Conservation (phyloP, 176 grass and related monocot genomes). For the Ensete ventricosum region DNA sequence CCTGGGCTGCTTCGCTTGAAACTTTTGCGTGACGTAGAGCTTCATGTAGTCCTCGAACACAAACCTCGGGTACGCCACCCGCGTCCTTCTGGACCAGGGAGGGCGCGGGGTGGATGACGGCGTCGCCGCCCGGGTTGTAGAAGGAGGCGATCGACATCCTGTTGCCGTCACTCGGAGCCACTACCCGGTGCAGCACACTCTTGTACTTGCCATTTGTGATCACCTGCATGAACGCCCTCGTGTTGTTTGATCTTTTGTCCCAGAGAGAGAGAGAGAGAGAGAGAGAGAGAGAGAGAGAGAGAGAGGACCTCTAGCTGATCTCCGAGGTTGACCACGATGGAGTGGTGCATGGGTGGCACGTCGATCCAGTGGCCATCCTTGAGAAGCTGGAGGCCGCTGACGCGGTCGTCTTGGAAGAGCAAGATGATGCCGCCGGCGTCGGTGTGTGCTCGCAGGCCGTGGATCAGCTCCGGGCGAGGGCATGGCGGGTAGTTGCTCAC, state of each 20-base stretch:
- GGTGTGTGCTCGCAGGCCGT: constrained; percentile 74
- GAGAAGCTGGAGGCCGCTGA: constrained; percentile 66
- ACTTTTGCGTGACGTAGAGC: constrained; percentile 61
- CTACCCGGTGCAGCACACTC: constrained; percentile 69
- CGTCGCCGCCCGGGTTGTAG: constrained; percentile 73
- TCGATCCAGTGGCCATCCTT: constrained; percentile 64
- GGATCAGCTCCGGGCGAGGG: constrained; percentile 65
- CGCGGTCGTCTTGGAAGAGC: constrained; percentile 67
- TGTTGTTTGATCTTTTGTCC: background rate
- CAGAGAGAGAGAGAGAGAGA: background rate
- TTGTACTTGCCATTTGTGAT: constrained; percentile 91
- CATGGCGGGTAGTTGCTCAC: constrained; percentile 86
- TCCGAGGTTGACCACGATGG: constrained; percentile 79
- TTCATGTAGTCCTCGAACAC: constrained; percentile 87
- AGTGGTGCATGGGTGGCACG: constrained; percentile 52
- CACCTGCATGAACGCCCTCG: constrained; percentile 27
- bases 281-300: too few relatives aligned
- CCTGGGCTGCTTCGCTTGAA: constrained; percentile 61
- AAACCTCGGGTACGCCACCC: constrained; percentile 40
- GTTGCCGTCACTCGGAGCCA: constrained; percentile 55
- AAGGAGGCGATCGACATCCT: constrained; percentile 87
- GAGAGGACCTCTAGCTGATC: constrained; percentile 67
- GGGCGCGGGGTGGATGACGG: constrained; percentile 74
- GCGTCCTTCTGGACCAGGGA: constrained; percentile 26
- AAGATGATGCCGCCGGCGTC: constrained; percentile 86